These are phyloP conservation scores for Oryza punctata DNA, from an alignment of 176 grass and related monocot genomes.

Conservation along the genomic window DNA sequence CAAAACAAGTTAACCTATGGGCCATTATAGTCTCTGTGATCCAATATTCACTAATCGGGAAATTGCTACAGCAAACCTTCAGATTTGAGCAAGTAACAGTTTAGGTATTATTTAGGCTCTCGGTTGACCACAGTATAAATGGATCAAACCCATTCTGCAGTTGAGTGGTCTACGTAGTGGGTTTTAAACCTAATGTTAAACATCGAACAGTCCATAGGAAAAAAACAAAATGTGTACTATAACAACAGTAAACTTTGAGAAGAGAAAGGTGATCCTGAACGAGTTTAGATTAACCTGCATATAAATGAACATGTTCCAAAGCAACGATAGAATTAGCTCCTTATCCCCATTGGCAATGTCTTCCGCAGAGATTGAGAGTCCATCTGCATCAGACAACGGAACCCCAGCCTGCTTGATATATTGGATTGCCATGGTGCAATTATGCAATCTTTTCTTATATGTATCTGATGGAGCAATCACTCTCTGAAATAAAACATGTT, in stretches of 20 bases:
- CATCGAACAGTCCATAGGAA: not conserved
- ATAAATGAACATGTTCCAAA: slow-evolving; percentile 62
- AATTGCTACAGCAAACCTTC: slow-evolving; percentile 17
- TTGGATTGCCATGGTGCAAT: slow-evolving; percentile 51
- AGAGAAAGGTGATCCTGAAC: not conserved
- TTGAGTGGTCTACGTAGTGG: not conserved
- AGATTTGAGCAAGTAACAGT: slow-evolving; percentile 15
- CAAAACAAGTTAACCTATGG: not conserved
- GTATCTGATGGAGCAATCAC: slow-evolving; percentile 59
- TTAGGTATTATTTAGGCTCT: slow-evolving; percentile 10
- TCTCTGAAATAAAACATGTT: slow-evolving; percentile 47
- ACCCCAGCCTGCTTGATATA: slow-evolving; percentile 51
- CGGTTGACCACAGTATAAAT: not conserved
- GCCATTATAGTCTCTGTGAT: not conserved
- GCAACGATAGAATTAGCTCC: slow-evolving; percentile 56
- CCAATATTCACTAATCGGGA: slow-evolving; percentile 7
- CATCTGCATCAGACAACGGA: slow-evolving; percentile 55
- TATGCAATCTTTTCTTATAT: slow-evolving; percentile 63
- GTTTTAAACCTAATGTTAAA: not conserved
- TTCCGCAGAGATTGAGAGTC: slow-evolving; percentile 51
- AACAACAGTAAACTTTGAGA: not conserved
- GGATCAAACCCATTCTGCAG: not conserved
- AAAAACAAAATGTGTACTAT: not conserved
- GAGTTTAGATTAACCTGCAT: slow-evolving; percentile 52
- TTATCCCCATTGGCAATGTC: slow-evolving; percentile 64